These are phyloP conservation scores for Dendrobium huoshanense DNA, from an alignment of 106 monocot species.

Conservation along the genomic window DNA sequence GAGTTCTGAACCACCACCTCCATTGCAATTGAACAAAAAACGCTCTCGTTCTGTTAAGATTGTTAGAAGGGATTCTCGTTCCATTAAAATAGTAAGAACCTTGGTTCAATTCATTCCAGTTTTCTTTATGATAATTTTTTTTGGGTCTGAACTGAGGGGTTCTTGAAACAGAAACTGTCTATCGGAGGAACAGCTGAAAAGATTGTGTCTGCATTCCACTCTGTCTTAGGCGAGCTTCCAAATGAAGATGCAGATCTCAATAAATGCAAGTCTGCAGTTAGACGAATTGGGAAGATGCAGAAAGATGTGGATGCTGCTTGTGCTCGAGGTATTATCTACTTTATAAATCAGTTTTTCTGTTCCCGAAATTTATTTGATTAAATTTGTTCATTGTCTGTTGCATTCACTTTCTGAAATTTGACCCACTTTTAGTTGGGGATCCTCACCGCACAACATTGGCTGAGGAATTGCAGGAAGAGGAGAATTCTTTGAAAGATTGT, in stretches of 20 bases:
- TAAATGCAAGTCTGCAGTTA: conserved; percentile 56
- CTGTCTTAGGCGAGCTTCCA: conserved; percentile 52
- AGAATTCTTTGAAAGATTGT: conserved; percentile 49
- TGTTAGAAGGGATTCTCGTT: conserved; percentile 79
- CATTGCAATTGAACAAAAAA: conserved; percentile 76
- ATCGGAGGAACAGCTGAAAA: conserved; percentile 89
- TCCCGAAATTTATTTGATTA: background rate
- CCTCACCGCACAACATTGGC: conserved; percentile 50
- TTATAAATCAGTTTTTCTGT: background rate
- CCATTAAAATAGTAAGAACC: conserved; percentile 70
- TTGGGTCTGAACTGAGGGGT: background rate
- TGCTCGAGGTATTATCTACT: conserved; percentile 20
- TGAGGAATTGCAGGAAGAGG: conserved; percentile 61
- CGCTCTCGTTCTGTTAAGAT: conserved; percentile 76
- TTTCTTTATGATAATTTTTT: background rate
- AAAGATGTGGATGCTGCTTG: conserved; percentile 81
- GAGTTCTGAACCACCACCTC: conserved; percentile 61
- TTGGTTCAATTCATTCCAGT: background rate
- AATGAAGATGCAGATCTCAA: conserved; percentile 66
- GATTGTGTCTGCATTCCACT: conserved; percentile 84
- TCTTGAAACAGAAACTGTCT: conserved; percentile 66
- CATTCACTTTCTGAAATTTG: conserved; percentile 22
- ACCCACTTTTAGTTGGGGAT: conserved; percentile 50
- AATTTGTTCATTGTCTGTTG: background rate
- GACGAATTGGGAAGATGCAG: conserved; percentile 68